A percentile compares a stretch with the other conserved stretches of the same genome.
phyloP scores from a whole-genome alignment of 306 rosid genomes.

The Rubus parviflorus region DNA sequence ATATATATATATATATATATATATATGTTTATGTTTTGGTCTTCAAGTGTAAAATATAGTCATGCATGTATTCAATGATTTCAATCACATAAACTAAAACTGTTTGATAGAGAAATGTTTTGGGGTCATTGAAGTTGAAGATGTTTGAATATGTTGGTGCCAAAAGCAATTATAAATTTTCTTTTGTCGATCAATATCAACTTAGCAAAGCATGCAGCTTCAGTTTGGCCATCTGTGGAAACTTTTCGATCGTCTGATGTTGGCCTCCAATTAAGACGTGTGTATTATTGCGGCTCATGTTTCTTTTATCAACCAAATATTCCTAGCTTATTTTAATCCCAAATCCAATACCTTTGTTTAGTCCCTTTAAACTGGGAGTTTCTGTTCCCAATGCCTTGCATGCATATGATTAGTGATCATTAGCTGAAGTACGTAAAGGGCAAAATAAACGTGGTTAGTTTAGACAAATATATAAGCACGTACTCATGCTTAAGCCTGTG shows the following conservation, averaged over 20 bases:
- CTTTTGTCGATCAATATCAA: conserved; percentile 3
- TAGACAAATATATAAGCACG: not conserved
- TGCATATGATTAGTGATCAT: not conserved
- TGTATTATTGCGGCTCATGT: not conserved
- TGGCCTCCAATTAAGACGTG: not conserved
- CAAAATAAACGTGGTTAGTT: not conserved
- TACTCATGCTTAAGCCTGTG: not conserved
- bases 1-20: not conserved
- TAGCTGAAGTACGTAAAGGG: not conserved
- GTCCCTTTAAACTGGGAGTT: conserved; percentile 4
- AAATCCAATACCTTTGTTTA: conserved; percentile 6
- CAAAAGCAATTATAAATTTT: conserved; percentile 6
- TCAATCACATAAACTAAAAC: not conserved
- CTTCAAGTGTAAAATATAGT: not conserved
- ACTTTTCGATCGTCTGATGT: not conserved
- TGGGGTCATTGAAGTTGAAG: conserved; percentile 6
- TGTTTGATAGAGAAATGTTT: conserved; percentile 10
- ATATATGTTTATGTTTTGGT: not conserved
- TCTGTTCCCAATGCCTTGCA: not conserved
- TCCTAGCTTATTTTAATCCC: not conserved
- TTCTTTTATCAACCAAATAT: not conserved
- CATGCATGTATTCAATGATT: not conserved
- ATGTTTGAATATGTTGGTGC: conserved; percentile 25
- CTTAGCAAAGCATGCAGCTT: conserved; percentile 14
- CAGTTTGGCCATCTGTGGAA: not conserved